These are phyloP conservation scores for Cicer cuneatum DNA, from an alignment of 306 rosid genomes.

Conservation along the genomic window DNA sequence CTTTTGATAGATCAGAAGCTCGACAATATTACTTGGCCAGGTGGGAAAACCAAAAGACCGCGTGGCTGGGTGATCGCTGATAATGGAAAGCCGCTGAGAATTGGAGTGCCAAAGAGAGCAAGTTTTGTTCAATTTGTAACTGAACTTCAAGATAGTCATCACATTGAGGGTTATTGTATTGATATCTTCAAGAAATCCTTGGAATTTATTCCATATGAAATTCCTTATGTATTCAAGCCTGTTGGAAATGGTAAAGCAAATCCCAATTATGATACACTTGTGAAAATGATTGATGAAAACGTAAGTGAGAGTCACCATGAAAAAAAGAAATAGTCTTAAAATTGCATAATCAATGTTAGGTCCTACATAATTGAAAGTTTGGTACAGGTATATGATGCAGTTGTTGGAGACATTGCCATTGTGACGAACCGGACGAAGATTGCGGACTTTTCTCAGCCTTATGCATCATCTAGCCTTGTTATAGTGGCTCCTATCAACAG, in stretches of 20 bases:
- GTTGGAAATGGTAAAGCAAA: constrained; percentile 77
- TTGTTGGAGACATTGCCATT: constrained; percentile 92
- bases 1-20: constrained; percentile 65
- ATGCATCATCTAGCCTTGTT: constrained; percentile 80
- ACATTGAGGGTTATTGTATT: constrained; percentile 72
- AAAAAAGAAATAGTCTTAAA: constrained; percentile 23
- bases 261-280: constrained; percentile 76
- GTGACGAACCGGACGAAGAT: constrained; percentile 80
- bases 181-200: constrained; percentile 76
- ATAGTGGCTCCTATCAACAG: constrained; percentile 78
- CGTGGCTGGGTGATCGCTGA: constrained; percentile 95
- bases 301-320: constrained; percentile 55
- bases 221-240: constrained; percentile 74
- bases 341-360: constrained; percentile 24
- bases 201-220: constrained; percentile 70
- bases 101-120: constrained; percentile 87
- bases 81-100: constrained; percentile 71
- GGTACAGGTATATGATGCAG: constrained; percentile 83
- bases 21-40: constrained; percentile 80
- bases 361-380: constrained; percentile 22
- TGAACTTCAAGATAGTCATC: constrained; percentile 49
- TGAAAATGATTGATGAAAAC: constrained; percentile 62
- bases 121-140: constrained; percentile 90
- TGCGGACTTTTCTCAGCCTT: constrained; percentile 97
- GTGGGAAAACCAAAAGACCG: constrained; percentile 73